Evolutionary conservation across 2,329 filamentous ascomycete genomes (phyloP).

Genomic region (Huntiella bhutanensis): DNA sequence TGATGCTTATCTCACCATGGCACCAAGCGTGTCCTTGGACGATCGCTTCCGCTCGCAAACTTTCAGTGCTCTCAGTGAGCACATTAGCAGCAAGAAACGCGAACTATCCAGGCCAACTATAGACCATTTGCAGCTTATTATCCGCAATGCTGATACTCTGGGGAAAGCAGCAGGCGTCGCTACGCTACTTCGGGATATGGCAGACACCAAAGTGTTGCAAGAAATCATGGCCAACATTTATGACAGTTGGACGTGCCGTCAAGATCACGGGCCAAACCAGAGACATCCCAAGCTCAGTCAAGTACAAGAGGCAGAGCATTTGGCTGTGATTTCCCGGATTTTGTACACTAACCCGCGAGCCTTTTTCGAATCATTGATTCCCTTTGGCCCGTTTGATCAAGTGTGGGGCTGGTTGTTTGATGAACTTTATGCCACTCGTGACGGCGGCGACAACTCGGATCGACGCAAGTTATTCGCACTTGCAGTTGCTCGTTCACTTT

Average conservation of each 20-base stretch:
- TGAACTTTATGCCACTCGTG: slow-evolving; percentile 52
- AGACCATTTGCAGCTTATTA: slow-evolving; percentile 43
- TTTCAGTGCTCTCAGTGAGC: slow-evolving; percentile 29
- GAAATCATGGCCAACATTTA: slow-evolving; percentile 48
- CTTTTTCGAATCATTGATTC: slow-evolving; percentile 40
- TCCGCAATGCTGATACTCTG: slow-evolving; percentile 42
- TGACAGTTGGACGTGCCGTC: slow-evolving; percentile 52
- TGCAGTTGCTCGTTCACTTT: slow-evolving; percentile 51
- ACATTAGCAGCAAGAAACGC: slow-evolving; percentile 33
- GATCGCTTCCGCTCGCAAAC: slow-evolving; percentile 33
- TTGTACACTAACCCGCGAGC: slow-evolving; percentile 51
- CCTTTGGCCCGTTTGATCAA: slow-evolving; percentile 27
- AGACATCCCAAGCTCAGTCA: slow-evolving; percentile 51
- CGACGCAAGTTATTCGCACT: slow-evolving; percentile 55
- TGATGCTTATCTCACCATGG: slow-evolving; percentile 52
- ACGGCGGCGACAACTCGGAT: slow-evolving; percentile 44
- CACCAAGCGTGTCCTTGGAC: slow-evolving; percentile 45
- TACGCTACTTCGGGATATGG: slow-evolving; percentile 45
- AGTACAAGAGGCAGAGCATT: slow-evolving; percentile 68
- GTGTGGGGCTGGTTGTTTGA: slow-evolving; percentile 40
- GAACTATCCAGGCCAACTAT: slow-evolving; percentile 39
- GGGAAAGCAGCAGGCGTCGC: slow-evolving; percentile 42
- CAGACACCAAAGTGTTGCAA: slow-evolving; percentile 41
- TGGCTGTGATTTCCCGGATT: slow-evolving; percentile 63
- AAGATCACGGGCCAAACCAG: slow-evolving; percentile 64